Evolutionary conservation across 768 basidiomycete species (phyloP), one percentile per base, ranked within the genome.

Genomic region (Amanita fuliginea): DNA sequence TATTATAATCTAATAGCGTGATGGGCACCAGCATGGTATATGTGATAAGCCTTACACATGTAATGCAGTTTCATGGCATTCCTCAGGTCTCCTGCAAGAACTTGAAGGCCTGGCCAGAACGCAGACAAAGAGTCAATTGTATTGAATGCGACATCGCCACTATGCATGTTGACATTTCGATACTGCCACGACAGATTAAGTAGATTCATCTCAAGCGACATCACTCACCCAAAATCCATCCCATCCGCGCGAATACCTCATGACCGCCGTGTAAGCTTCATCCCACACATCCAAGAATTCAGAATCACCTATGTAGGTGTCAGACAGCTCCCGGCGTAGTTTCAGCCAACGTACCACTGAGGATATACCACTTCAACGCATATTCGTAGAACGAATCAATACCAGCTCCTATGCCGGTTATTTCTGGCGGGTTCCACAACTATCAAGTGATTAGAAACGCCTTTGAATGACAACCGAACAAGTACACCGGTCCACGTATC

Each of bases 331-430:
- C 18, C 26, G 28, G 13, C 4, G 24, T 34, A 4, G 32, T 7
- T 11, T 9, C 26, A 30, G 42, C 42, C 14, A 35, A 61, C 61
- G 32, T 55, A 84, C 85, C 84, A 57, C 86, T 90, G 59, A 92
- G 59, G 35, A 95, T 81, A 60, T 93, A 92, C 81, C 90, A 91
- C 59, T 94, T 94, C 39, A 93, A 64, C 9, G 91, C 87, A 63
- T 94, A 94, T 61, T 99, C 96, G 60, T 86, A 93, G 62, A 95
- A 96, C 3, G 88, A 92, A 62, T 98, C 96, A 37, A 96, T 82
- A 0, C 96, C 96, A 5, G 96, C 96, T 21, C 95, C 95, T 28
- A 94, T 86, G 1, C 85, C 78, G 22, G 81, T 82, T 6, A 83
- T 66, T 54, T 90, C 83, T 14, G 92, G 90, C 42, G 70, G 64